Base-by-base conservation (phyloP, 352 stramenopile species). In the Phytophthora capsici region DNA sequence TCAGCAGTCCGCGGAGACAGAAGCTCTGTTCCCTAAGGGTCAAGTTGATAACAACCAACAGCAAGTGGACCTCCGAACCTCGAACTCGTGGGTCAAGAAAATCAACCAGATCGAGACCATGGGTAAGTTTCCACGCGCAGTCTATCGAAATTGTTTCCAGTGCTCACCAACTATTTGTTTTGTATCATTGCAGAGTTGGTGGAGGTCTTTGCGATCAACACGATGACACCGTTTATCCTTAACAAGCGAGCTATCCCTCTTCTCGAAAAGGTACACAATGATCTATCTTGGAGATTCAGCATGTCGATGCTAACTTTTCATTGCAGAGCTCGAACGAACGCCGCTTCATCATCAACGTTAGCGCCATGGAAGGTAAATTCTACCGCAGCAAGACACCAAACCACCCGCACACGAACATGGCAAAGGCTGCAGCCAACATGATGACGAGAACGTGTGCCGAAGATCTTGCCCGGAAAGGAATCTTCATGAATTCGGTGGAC, bases 351-450 rank as follows among this genome's bases (percentile, higher is more conserved):
- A 91, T 98, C 56, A 98, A 98, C 53, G 95, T 98, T 14, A 97
- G 88, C 23, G 95, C 95, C 14, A 98, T 98, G 95, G 95, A 98
- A 57, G 95, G 95, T 32, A 98, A 98, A 69, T 98, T 98, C 62
- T 98, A 98, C 70, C 75, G 95, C 20, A 95, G 82, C 68, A 98
- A 98, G 77, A 96, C 93, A 64, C 76, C 89, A 5, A 96, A 98
- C 65, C 94, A 98, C 63, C 93, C 95, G 20, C 95, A 98, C 66
- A 98, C 95, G 12, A 98, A 98, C 77, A 98, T 98, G 91, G 95
- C 95, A 41, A 98, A 98, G 70, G 93, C 94, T n/a, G 94, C 94
- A 1, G 86, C 96, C 38, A 99, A 99, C 70, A 98, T 98, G 95
- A 94, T 98, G 66, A 98, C 93, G 1, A 77, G 91, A 7, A 98